Evolutionary conservation across 1,284 basidiomycete genomes (phyloP), one percentile per base, ranked within the genome.

Genomic region (Tilletia walkeri): DNA sequence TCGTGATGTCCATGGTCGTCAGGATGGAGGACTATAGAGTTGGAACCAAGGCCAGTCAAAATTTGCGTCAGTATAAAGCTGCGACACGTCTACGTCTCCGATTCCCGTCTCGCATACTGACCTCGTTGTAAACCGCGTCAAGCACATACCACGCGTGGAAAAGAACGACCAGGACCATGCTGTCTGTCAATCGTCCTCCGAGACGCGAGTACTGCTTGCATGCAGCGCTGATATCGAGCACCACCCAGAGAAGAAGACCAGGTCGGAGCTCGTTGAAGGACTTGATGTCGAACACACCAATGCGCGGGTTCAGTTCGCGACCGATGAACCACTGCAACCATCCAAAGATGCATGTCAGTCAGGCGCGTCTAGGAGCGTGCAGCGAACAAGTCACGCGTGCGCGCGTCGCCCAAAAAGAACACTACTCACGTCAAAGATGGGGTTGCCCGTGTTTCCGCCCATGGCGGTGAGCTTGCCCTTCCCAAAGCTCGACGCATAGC

Each of bases 1-100:
- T 93, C 7, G 91, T 95, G 82, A 99, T 96, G 84, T 99, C 95
- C 94, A 99, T 98, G 20, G 92, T 94, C 9, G 92, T 95, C 73
- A 99, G 88, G 80, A 99, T 89, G 10, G 92, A 90, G 24, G 86
- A 68, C 72, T 81, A 7, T 6, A 14, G 34, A 14, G 69, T 12
- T 54, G 34, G 34, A 53, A 30, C 24, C 9, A 6, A 36, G 20
- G 45, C 5, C 34, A 54, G 67, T 61, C n/a, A 71, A 39, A 16
- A 71, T 3, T 34, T 61, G 16, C 18, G 30, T 4, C 12, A 16
- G 18, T n/a, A 41, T 66, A n/a, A 4, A 20, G 65, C 18, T 34
- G 30, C 36, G 34, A 6, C 59, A 14, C 12, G 36, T 34, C 41
- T 45, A 1, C 14, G 1, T 14, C 41, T 45, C 3, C 41, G 9